Conservation (phyloP, 768 basidiomycete species). For the Lactarius tabidus region DNA sequence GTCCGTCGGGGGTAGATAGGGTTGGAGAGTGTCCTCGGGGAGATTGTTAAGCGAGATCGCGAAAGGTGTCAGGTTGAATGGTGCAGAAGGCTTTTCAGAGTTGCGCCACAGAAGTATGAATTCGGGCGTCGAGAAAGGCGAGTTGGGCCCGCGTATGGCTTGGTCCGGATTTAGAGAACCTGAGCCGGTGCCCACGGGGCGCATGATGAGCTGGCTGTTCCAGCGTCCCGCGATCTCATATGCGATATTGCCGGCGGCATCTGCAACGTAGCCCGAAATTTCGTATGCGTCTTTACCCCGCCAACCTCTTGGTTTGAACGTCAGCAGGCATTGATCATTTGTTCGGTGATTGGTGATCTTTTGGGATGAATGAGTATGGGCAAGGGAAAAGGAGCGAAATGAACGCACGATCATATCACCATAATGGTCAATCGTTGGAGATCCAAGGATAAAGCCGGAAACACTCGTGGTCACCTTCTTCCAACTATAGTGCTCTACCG, state of each 20-base stretch:
- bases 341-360: constrained; percentile 91
- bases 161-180: constrained; percentile 73
- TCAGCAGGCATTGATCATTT: constrained; percentile 78
- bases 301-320: constrained; percentile 97
- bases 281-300: constrained; percentile 88
- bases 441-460: constrained; percentile 89
- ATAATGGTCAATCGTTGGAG: constrained; percentile 56
- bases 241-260: constrained; percentile 55
- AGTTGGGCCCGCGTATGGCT: constrained; percentile 43
- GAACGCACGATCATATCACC: constrained; percentile 86
- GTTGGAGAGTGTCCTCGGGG: constrained; percentile 60
- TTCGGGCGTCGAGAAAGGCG: constrained; percentile 51
- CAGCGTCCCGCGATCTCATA: constrained; percentile 94
- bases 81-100: constrained; percentile 73
- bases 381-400: neutral
- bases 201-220: constrained; percentile 91
- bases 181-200: constrained; percentile 53
- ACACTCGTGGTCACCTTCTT: constrained; percentile 91
- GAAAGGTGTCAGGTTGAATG: constrained; percentile 94
- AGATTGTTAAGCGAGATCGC: constrained; percentile 91
- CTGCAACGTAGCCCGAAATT: constrained; percentile 80
- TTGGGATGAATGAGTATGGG: constrained; percentile 7
- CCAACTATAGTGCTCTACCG: constrained; percentile 91
- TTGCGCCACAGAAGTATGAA: constrained; percentile 92
- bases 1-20: constrained; percentile 83